phyloP scores from a whole-genome alignment of 495 filamentous ascomycete species.

The Hypoxylon lienhwacheense region DNA sequence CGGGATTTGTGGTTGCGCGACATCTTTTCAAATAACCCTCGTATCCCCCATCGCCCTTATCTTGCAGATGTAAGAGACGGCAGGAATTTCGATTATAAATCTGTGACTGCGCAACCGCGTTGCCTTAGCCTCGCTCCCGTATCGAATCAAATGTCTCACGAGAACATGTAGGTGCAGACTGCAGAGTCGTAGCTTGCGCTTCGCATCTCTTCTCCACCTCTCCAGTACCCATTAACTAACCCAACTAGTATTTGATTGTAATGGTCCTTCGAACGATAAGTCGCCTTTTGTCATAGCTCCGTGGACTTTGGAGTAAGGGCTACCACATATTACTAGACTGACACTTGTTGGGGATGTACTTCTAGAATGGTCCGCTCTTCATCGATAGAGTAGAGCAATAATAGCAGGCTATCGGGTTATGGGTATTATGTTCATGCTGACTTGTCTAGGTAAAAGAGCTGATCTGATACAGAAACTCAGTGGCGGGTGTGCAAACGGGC shows the following conservation, averaged over 20 bases:
- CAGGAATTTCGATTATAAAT: conserved; percentile 8
- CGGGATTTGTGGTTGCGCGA: background rate
- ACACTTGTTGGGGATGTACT: background rate
- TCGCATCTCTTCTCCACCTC: conserved; percentile 23
- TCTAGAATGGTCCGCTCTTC: conserved; percentile 1
- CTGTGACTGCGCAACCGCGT: conserved; percentile 8
- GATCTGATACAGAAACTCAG: background rate
- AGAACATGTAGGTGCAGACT: conserved; percentile 16
- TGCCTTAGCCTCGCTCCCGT: background rate
- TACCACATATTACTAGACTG: background rate
- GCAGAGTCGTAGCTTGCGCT: conserved; percentile 11
- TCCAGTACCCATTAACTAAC: conserved; percentile 16
- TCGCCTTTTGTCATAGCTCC: background rate
- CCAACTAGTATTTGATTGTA: no score
- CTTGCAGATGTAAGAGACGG: conserved; percentile 13
- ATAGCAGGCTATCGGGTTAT: conserved; percentile 3
- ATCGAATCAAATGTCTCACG: conserved; percentile 20
- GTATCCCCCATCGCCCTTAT: conserved; percentile 19
- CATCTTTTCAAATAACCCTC: no score
- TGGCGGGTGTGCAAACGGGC: no score
- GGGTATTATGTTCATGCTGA: background rate
- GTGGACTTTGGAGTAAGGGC: background rate
- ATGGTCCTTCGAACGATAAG: conserved; percentile 6
- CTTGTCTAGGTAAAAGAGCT: conserved; percentile 1
- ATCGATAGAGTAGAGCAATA: conserved; percentile 8